Conservation (phyloP, 2,329 filamentous ascomycete genomes). For the Falciphora oryzae region DNA sequence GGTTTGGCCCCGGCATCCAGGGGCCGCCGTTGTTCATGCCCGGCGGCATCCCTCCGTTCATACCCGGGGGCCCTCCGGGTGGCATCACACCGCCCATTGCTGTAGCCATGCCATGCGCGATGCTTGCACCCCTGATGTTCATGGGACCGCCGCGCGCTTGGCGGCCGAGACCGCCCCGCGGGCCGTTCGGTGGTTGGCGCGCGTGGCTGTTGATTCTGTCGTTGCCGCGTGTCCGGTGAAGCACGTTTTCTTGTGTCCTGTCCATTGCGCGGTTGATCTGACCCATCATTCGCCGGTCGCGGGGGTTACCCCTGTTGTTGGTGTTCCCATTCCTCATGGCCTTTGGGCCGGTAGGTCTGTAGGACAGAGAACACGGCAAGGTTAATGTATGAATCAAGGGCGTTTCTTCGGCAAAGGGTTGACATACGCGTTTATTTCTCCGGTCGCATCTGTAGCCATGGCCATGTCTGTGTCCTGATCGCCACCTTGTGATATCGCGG, state of each 20-base stretch:
- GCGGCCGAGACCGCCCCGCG: conserved; percentile 48
- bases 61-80: conserved; percentile 28
- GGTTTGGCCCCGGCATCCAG: conserved; percentile 38
- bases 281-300: conserved; percentile 78
- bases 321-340: conserved; percentile 75
- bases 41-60: conserved; percentile 32
- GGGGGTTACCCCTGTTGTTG: conserved; percentile 40
- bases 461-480: conserved; percentile 70
- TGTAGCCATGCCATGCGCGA: conserved; percentile 44
- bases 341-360: conserved; percentile 86
- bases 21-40: conserved; percentile 33
- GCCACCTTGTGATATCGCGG: conserved; percentile 24
- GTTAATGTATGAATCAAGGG: neutral
- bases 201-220: conserved; percentile 77
- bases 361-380: conserved; percentile 10
- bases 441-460: conserved; percentile 38
- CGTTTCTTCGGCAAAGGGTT: neutral
- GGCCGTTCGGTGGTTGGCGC: conserved; percentile 66
- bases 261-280: conserved; percentile 82
- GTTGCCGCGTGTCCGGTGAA: conserved; percentile 75
- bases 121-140: conserved; percentile 44
- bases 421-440: conserved; percentile 55
- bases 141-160: conserved; percentile 34
- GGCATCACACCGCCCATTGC: conserved; percentile 24
- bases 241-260: conserved; percentile 63